These are phyloP conservation scores for Tricholomella constricta DNA, from an alignment of 768 basidiomycete genomes.

Conservation along the genomic window DNA sequence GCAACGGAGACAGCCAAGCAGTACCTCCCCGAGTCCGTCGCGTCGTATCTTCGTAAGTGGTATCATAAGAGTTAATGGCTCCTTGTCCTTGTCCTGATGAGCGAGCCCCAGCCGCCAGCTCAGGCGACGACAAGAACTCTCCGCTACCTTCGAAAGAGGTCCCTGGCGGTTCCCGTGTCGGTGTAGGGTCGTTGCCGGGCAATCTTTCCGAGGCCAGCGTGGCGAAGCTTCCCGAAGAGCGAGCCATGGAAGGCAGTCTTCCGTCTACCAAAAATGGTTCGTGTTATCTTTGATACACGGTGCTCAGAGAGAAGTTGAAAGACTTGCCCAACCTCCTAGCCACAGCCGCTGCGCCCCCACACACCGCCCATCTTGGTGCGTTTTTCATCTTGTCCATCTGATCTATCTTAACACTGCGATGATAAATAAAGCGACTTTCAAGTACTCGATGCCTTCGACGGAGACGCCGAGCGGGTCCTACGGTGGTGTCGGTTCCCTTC, in stretches of 20 bases:
- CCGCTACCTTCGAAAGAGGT: constrained; percentile 6
- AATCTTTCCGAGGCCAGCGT: constrained; percentile 42
- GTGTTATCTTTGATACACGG: not conserved
- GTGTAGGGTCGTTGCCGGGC: constrained; percentile 54
- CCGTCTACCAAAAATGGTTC: not conserved
- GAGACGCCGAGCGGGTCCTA: constrained; percentile 20
- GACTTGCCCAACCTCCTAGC: too few species aligned
- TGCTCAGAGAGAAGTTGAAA: not conserved
- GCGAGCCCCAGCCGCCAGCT: not conserved
- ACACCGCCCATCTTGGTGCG: constrained; percentile 9
- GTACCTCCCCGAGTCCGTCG: constrained; percentile 12
- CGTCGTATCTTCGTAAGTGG: constrained; percentile 5
- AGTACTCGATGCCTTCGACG: constrained; percentile 4
- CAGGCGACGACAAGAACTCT: not conserved
- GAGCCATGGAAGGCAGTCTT: constrained; percentile 16
- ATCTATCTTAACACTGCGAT: too few species aligned
- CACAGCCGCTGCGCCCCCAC: too few species aligned
- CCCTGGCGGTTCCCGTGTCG: constrained; percentile 27
- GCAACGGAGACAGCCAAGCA: constrained; percentile 10
- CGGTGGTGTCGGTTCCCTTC: constrained; percentile 51
- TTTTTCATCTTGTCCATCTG: not conserved
- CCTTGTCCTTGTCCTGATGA: not conserved
- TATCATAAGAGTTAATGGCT: too few species aligned
- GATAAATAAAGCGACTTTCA: not conserved
- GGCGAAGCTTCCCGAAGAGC: constrained; percentile 50